Evolutionary conservation across 148 eudicot genomes (phyloP), one percentile per base, ranked within the genome.

Genomic region (Camellia sinensis): DNA sequence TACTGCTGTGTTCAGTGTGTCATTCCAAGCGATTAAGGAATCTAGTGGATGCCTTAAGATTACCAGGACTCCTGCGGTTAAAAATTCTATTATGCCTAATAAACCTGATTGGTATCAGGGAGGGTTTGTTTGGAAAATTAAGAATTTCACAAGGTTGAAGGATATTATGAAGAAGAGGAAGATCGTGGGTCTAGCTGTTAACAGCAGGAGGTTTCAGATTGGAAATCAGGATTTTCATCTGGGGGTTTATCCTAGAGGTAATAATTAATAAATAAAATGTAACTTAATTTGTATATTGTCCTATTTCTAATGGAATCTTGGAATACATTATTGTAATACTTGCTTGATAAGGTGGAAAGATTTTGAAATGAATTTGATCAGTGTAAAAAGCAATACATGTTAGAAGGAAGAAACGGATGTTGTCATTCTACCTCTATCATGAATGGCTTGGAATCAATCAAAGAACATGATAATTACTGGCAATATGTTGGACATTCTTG

Each of bases 191-290:
- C 91, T 93, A 41, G 89, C 92, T 83, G 91, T 93, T 69, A 93
- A 93, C 87, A 93, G 97, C 86, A 91, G 89, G 86, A 91, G 97
- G 81, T 92, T 92, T 85, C 97, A 92, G 76, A 89, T 92, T 87
- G 97, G 94, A 61, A 92, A 91, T 77, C 86, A 94, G 74, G 97
- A 92, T 81, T 92, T 94, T 70, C 94, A 92, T 53, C 94, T 92
- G 69, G 90, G 91, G 73, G 91, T 92, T 73, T 92, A 92, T 85
- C 97, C 97, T 78, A 83, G 97, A 88, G 97, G 97, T 92, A 89
- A 60, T 83, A 69, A 77, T 71, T 48, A 57, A 9, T 12, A 3
- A 12, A 7, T 7, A 46, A 5, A 46, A 7, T 29, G 29, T 29
- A 29, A 29, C 29, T 29, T 29, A 46, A 46, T 46, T 46, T 46